Percentiles rank a stretch among this genome's conserved stretches.
These are phyloP conservation scores for Microbotryum scabiosae DNA, from an alignment of 1,284 basidiomycete genomes.

Conservation along the genomic window DNA sequence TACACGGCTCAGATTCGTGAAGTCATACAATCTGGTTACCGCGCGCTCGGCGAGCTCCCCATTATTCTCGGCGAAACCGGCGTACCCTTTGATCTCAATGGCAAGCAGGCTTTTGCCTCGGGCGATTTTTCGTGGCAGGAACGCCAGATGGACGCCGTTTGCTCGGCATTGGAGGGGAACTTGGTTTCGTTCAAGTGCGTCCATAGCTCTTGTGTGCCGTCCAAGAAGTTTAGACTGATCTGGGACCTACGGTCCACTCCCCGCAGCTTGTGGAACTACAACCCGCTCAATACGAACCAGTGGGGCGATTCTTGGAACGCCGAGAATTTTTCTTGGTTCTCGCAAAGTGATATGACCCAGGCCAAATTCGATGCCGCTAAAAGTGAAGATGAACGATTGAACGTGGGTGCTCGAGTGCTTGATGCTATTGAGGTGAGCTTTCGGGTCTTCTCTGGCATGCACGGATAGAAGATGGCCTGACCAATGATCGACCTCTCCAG, in stretches of 20 bases:
- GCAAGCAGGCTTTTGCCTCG: conserved; percentile 58
- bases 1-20: conserved; percentile 72
- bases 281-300: conserved; percentile 70
- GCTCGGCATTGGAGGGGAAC: conserved; percentile 24
- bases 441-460: background rate
- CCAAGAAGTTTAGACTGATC: background rate
- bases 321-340: conserved; percentile 93
- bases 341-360: conserved; percentile 37
- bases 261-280: conserved; percentile 87
- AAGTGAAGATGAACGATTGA: conserved; percentile 52
- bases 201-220: too few species aligned
- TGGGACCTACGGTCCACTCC: background rate
- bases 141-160: conserved; percentile 38
- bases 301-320: conserved; percentile 89
- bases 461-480: background rate
- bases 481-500: background rate
- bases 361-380: conserved; percentile 45
- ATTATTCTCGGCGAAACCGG: conserved; percentile 84
- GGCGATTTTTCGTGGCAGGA: conserved; percentile 55
- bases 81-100: conserved; percentile 86
- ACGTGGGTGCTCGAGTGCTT: conserved; percentile 71
- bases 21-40: conserved; percentile 58
- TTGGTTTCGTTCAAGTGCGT: conserved; percentile 37
- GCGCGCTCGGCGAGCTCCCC: conserved; percentile 64
- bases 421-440: conserved; percentile 49